Evolutionary conservation across 2,329 filamentous ascomycete species (phyloP).

Genomic region (Ceratocystis smalleyi): DNA sequence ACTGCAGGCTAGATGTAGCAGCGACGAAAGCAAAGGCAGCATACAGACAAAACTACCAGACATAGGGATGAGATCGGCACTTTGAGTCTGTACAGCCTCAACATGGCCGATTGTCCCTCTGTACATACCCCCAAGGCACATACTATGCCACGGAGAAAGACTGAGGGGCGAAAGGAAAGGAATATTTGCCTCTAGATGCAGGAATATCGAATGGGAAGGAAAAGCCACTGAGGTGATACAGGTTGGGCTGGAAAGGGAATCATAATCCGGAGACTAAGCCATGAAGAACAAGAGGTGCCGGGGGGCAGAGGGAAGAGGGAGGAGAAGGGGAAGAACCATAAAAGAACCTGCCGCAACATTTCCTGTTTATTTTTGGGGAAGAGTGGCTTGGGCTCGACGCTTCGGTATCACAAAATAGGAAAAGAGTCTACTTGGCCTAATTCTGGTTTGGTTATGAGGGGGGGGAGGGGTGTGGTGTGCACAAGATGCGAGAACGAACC

Average conservation of each 20-base stretch:
- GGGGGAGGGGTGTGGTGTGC: background rate
- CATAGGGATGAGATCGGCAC: background rate
- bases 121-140: background rate
- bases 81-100: background rate
- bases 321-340: background rate
- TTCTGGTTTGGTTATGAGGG: background rate
- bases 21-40: background rate
- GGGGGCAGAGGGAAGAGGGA: background rate
- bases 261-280: background rate
- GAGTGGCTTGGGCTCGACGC: background rate
- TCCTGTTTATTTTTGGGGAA: background rate
- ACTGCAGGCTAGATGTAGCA: background rate
- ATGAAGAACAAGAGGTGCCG: background rate
- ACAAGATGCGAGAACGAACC: background rate
- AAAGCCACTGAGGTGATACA: background rate
- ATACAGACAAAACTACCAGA: background rate
- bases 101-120: background rate
- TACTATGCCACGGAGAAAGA: background rate
- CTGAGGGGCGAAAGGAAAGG: background rate
- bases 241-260: background rate
- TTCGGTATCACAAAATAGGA: background rate
- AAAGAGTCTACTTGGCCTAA: background rate
- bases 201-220: background rate
- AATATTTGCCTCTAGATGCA: background rate
- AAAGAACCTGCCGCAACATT: background rate